phyloP scores from a whole-genome alignment of 192 early-diverging fungal species.

The Jimgerdemannia flammicorona region DNA sequence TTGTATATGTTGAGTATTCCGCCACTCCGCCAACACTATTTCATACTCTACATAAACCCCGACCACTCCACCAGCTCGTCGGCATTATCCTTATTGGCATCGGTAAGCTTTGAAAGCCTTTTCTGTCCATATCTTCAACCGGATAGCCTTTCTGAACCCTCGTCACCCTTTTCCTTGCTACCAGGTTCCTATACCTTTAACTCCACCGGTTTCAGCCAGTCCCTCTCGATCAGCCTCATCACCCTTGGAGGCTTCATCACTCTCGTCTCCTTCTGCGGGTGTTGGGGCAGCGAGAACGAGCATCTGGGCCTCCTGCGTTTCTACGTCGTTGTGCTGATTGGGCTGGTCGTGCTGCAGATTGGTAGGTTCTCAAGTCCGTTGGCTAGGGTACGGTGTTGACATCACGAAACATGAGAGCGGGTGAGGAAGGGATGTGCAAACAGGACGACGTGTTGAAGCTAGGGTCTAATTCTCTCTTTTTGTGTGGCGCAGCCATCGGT shows the following conservation, averaged over 20 bases:
- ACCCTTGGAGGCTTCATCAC: background rate
- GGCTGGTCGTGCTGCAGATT: background rate
- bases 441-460: too few species aligned
- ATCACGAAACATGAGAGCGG: too few species aligned
- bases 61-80: background rate
- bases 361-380: background rate
- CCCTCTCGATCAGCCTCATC: background rate
- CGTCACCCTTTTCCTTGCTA: too few species aligned
- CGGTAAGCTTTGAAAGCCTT: background rate
- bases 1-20: too few species aligned
- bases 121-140: background rate
- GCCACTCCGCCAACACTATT: background rate
- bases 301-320: background rate
- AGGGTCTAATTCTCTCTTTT: too few species aligned
- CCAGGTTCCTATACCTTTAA: background rate
- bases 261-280: background rate
- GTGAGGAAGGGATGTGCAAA: too few species aligned
- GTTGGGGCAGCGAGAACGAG: background rate
- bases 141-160: background rate
- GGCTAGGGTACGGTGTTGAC: background rate
- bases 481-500: background rate
- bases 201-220: background rate
- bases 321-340: background rate
- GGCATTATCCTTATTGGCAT: background rate
- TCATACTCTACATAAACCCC: too few species aligned